phyloP scores from a whole-genome alignment of 2,329 filamentous ascomycete species.

The Colletotrichum gloeosporioides region DNA sequence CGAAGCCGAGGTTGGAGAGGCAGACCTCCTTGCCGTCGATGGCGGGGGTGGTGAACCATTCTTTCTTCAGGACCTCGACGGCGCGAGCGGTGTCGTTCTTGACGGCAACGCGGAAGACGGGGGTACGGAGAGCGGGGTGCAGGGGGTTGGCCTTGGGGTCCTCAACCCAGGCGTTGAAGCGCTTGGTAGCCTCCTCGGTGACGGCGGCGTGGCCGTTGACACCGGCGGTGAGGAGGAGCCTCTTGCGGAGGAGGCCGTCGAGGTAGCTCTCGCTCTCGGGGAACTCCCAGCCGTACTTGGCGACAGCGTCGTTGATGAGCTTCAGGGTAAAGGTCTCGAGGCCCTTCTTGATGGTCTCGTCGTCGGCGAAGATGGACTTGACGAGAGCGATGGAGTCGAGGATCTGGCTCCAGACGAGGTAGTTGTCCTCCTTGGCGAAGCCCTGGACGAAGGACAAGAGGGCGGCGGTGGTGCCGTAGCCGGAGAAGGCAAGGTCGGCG shows the following conservation, averaged over 20 bases:
- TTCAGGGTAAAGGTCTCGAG: slow-evolving; percentile 81
- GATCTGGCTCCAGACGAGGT: slow-evolving; percentile 89
- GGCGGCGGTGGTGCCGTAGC: slow-evolving; percentile 80
- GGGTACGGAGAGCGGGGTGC: slow-evolving; percentile 79
- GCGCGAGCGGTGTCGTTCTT: slow-evolving; percentile 70
- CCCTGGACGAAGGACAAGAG: slow-evolving; percentile 84
- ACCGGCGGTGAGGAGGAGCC: slow-evolving; percentile 78
- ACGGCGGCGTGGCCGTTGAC: slow-evolving; percentile 75
- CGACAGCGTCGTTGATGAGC: slow-evolving; percentile 76
- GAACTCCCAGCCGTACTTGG: slow-evolving; percentile 87
- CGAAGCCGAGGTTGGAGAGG: slow-evolving; percentile 76
- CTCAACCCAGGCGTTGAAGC: slow-evolving; percentile 80
- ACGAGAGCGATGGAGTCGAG: slow-evolving; percentile 77
- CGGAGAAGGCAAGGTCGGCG: slow-evolving; percentile 85
- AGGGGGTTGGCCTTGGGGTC: slow-evolving; percentile 73
- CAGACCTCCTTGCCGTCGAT: slow-evolving; percentile 92
- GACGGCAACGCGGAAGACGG: slow-evolving; percentile 82
- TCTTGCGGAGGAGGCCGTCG: slow-evolving; percentile 79
- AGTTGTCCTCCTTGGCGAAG: slow-evolving; percentile 82
- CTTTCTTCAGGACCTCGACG: slow-evolving; percentile 80
- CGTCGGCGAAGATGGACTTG: slow-evolving; percentile 84
- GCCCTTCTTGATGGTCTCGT: slow-evolving; percentile 72
- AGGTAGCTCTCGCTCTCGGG: slow-evolving; percentile 81
- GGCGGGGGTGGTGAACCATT: slow-evolving; percentile 82
- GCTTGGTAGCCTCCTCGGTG: slow-evolving; percentile 74